Conservation (phyloP, 2,329 filamentous ascomycete genomes). For the Xylaria polymorpha region DNA sequence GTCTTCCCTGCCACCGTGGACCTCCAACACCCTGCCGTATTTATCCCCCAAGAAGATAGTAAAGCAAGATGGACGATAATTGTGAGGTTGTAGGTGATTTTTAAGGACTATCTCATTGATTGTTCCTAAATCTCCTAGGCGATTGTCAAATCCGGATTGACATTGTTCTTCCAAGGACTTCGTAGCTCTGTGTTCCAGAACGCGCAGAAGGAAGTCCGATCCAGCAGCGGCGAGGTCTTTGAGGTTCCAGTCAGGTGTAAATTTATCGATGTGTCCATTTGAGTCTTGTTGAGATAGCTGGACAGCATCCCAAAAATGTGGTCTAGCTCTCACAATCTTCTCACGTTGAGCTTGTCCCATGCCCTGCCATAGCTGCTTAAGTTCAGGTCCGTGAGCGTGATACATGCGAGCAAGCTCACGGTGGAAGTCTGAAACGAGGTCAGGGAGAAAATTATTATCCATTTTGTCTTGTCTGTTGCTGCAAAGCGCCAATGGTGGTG, state of each 20-base stretch:
- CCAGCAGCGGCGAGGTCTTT: constrained; percentile 53
- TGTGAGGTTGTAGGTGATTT: too few species aligned
- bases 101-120: too few species aligned
- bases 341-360: constrained; percentile 52
- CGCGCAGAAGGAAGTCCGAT: constrained; percentile 53
- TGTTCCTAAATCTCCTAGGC: constrained; percentile 50
- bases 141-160: constrained; percentile 44
- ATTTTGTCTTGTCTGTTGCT: constrained; percentile 9
- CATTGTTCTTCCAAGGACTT: constrained; percentile 53
- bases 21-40: constrained; percentile 54
- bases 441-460: neutral
- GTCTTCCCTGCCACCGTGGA: constrained; percentile 42
- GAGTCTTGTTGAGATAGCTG: constrained; percentile 51
- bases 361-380: constrained; percentile 56
- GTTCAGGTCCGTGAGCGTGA: constrained; percentile 48
- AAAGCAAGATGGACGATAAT: constrained; percentile 41
- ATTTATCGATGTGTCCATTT: constrained; percentile 53
- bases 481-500: neutral
- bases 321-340: constrained; percentile 52
- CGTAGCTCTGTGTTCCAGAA: constrained; percentile 55
- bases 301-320: constrained; percentile 51
- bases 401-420: constrained; percentile 56
- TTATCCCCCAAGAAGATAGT: constrained; percentile 52
- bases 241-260: constrained; percentile 59
- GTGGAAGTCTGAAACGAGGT: constrained; percentile 49